phyloP scores from a whole-genome alignment of 345 rosid genomes.

The Nephelium lappaceum region DNA sequence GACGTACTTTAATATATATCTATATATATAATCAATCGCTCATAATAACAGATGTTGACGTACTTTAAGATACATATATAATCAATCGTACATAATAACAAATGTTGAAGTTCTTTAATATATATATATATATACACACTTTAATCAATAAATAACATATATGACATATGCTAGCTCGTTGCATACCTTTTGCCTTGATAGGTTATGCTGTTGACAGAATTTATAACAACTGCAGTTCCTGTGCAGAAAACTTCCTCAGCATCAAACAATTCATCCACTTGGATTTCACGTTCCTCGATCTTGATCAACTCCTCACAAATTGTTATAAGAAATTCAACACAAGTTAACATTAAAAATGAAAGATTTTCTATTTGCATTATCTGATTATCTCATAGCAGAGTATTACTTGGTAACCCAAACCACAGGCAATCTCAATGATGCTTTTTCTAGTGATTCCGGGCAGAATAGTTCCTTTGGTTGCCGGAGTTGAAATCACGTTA shows the following conservation, averaged over 20 bases:
- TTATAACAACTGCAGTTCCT: conserved; percentile 48
- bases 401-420: conserved; percentile 24
- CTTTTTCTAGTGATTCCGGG: conserved; percentile 58
- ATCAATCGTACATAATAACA: not conserved
- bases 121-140: too few relatives aligned
- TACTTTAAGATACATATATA: too few relatives aligned
- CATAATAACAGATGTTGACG: too few relatives aligned
- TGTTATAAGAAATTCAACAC: not conserved
- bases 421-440: conserved; percentile 35
- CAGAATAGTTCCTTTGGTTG: conserved; percentile 44
- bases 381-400: too few relatives aligned
- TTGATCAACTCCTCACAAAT: not conserved
- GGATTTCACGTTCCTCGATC: conserved; percentile 44
- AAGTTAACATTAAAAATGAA: too few relatives aligned
- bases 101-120: too few relatives aligned
- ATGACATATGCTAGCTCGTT: too few relatives aligned
- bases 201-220: conserved; percentile 40
- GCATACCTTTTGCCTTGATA: conserved; percentile 32
- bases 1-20: too few relatives aligned
- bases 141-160: too few relatives aligned
- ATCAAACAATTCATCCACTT: conserved; percentile 34
- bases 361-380: not conserved
- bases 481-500: conserved; percentile 43
- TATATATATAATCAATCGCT: too few relatives aligned
- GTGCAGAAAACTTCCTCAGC: conserved; percentile 61